phyloP scores from a whole-genome alignment of 2,329 filamentous ascomycete genomes.

The Exophiala phaeomuriformis region DNA sequence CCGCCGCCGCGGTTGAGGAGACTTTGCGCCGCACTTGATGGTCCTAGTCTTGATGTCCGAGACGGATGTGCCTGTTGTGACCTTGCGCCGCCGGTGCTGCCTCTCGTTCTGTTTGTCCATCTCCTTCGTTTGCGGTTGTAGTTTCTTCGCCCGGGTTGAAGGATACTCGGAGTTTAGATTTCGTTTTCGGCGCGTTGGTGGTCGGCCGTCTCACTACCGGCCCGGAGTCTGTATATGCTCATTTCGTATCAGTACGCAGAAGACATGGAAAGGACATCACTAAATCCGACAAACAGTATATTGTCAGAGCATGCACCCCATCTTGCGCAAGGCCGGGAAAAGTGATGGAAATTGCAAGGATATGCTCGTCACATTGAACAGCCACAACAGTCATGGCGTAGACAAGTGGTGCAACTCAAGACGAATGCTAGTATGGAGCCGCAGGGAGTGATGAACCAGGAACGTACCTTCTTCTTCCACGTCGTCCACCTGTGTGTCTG shows the following conservation, averaged over 20 bases:
- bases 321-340: background rate
- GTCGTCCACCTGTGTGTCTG: slow-evolving; percentile 50
- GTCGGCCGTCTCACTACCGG: slow-evolving; percentile 49
- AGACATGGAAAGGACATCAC: slow-evolving; percentile 9
- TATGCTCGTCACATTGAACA: background rate
- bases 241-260: slow-evolving; percentile 28
- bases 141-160: slow-evolving; percentile 60
- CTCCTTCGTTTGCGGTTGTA: slow-evolving; percentile 42
- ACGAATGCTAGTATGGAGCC: no score
- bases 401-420: no score
- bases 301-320: slow-evolving; percentile 7
- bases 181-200: slow-evolving; percentile 55
- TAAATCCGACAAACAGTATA: background rate
- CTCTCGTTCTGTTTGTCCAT: background rate
- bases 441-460: background rate
- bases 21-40: slow-evolving; percentile 13
- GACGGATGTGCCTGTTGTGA: slow-evolving; percentile 3
- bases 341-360: background rate
- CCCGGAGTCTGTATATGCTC: slow-evolving; percentile 34
- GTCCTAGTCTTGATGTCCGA: slow-evolving; percentile 9
- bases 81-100: background rate
- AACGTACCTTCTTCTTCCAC: slow-evolving; percentile 46
- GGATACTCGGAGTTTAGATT: slow-evolving; percentile 66
- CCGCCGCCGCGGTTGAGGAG: slow-evolving; percentile 6
- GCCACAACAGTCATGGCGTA: no score